phyloP scores from a whole-genome alignment of 192 early-diverging fungal species.

The Gryganskiella cystojenkinii region DNA sequence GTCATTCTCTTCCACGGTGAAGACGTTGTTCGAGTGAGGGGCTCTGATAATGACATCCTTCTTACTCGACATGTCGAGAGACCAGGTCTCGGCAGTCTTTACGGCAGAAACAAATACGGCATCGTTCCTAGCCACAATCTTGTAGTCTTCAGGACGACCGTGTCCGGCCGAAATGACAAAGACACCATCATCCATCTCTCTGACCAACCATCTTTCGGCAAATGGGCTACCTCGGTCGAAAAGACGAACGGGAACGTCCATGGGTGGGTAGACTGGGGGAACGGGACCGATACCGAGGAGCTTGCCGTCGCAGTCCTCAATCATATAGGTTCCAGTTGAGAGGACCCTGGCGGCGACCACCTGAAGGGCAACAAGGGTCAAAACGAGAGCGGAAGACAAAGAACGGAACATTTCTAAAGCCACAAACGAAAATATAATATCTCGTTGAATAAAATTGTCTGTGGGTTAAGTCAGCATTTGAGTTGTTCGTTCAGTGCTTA shows the following conservation, averaged over 20 bases:
- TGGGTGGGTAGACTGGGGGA: not conserved
- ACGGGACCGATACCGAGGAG: not conserved
- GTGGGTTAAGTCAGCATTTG: too few relatives aligned
- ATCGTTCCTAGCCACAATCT: not conserved
- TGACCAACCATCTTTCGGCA: not conserved
- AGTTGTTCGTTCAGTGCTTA: too few relatives aligned
- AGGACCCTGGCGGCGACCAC: not conserved
- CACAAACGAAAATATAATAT: too few relatives aligned
- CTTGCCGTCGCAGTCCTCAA: not conserved
- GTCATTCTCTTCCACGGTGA: not conserved
- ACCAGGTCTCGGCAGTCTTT: not conserved
- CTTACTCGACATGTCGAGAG: not conserved
- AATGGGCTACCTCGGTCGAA: not conserved
- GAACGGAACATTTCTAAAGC: too few relatives aligned
- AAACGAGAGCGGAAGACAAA: not conserved
- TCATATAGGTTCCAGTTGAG: constrained; percentile 1
- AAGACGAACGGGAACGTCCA: not conserved
- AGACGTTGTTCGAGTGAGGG: not conserved
- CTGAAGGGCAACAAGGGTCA: not conserved
- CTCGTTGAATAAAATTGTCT: too few relatives aligned
- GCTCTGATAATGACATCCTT: not conserved
- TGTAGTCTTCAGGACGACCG: not conserved
- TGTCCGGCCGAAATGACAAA: not conserved
- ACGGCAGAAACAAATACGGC: not conserved
- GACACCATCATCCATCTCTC: not conserved